A percentile compares a stretch with the other conserved stretches of the same genome.
These are phyloP conservation scores for Leccinum subrobustum DNA, from an alignment of 1,284 basidiomycete genomes.

Conservation along the genomic window DNA sequence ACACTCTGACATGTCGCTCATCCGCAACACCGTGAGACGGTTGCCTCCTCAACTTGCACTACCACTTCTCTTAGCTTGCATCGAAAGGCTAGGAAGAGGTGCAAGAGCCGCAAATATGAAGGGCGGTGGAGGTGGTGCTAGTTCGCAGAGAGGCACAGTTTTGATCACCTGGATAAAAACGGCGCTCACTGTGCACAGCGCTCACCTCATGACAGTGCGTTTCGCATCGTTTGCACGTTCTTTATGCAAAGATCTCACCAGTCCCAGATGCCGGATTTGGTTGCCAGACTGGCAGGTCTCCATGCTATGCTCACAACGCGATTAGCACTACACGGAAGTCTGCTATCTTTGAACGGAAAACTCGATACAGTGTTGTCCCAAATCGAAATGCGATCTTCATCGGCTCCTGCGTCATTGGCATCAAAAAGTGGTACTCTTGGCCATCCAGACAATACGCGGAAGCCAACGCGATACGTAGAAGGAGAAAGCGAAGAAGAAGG, in stretches of 20 bases:
- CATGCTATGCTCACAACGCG: conserved; percentile 83
- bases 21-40: conserved; percentile 86
- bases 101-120: conserved; percentile 69
- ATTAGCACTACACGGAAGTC: conserved; percentile 79
- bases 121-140: conserved; percentile 80
- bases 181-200: conserved; percentile 85
- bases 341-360: conserved; percentile 85
- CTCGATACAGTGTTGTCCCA: conserved; percentile 94
- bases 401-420: conserved; percentile 54
- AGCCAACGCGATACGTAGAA: conserved; percentile 66
- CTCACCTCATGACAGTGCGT: conserved; percentile 91
- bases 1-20: conserved; percentile 80
- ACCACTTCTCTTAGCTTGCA: conserved; percentile 85
- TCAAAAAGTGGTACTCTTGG: conserved; percentile 37
- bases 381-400: conserved; percentile 80
- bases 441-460: conserved; percentile 32
- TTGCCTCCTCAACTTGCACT: conserved; percentile 90
- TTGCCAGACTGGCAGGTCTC: conserved; percentile 79
- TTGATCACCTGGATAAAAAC: conserved; percentile 90
- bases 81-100: conserved; percentile 86
- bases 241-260: conserved; percentile 21
- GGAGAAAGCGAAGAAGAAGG: conserved; percentile 74
- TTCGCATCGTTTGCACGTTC: neutral
- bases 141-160: conserved; percentile 81
- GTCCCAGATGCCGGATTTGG: conserved; percentile 79